Percentiles rank a stretch among this genome's conserved stretches.
Conservation (phyloP, 2,329 filamentous ascomycete species). For the Trichophyton mentagrophytes region DNA sequence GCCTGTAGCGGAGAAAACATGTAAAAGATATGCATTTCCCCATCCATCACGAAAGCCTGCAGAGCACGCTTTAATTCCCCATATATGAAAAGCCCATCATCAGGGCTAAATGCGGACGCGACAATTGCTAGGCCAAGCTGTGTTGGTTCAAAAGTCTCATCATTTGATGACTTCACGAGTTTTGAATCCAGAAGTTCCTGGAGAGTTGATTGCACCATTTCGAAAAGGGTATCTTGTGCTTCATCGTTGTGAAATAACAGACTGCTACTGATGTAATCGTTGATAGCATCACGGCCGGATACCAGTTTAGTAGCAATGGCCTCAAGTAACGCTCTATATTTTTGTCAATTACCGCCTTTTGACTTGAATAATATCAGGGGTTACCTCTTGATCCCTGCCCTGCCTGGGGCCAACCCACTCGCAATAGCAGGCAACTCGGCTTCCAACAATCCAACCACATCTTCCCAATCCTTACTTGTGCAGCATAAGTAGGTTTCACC, state of each 20-base stretch:
- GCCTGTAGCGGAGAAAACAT: slow-evolving; percentile 59
- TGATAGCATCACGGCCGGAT: slow-evolving; percentile 50
- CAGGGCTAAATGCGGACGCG: slow-evolving; percentile 57
- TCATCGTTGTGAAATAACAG: slow-evolving; percentile 49
- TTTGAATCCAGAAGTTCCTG: slow-evolving; percentile 43
- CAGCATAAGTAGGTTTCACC: slow-evolving; percentile 70
- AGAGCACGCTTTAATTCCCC: slow-evolving; percentile 55
- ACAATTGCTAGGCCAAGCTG: slow-evolving; percentile 58
- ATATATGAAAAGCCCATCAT: slow-evolving; percentile 62
- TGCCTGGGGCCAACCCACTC: slow-evolving; percentile 56
- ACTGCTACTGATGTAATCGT: slow-evolving; percentile 57
- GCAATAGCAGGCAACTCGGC: slow-evolving; percentile 57
- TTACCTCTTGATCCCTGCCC: slow-evolving; percentile 51
- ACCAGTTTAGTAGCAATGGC: slow-evolving; percentile 56
- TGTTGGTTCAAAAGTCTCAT: slow-evolving; percentile 45
- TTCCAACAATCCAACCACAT: slow-evolving; percentile 57
- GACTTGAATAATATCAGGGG: neutral
- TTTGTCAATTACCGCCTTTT: slow-evolving; percentile 7
- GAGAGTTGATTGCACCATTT: slow-evolving; percentile 48
- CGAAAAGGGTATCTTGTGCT: slow-evolving; percentile 34
- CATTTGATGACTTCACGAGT: slow-evolving; percentile 42
- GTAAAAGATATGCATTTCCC: slow-evolving; percentile 68
- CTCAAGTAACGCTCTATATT: slow-evolving; percentile 53
- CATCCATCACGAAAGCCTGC: slow-evolving; percentile 64
- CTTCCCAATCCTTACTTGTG: slow-evolving; percentile 53